phyloP scores from a whole-genome alignment of 495 filamentous ascomycete genomes.

The Podospora anserina region DNA sequence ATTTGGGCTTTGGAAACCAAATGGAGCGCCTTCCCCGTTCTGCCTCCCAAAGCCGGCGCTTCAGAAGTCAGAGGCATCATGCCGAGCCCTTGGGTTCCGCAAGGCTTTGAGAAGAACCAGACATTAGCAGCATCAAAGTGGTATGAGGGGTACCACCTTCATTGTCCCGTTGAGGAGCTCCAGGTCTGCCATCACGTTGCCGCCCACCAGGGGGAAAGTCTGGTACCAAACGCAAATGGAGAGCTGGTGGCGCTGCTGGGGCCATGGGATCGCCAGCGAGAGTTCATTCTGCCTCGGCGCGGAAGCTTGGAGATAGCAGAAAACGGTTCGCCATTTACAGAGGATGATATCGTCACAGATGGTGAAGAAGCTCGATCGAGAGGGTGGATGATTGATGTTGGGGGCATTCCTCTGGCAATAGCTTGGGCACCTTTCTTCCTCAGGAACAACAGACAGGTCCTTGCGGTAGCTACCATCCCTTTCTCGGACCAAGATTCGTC shows the following conservation, averaged over 20 bases:
- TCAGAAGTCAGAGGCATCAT: constrained; percentile 27
- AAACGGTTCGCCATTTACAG: constrained; percentile 13
- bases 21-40: constrained; percentile 38
- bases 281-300: constrained; percentile 34
- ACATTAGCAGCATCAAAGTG: constrained; percentile 29
- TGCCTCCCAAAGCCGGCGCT: constrained; percentile 36
- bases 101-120: constrained; percentile 30
- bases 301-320: constrained; percentile 28
- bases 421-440: constrained; percentile 43
- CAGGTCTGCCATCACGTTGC: neutral
- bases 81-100: constrained; percentile 42
- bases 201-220: neutral
- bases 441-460: constrained; percentile 35
- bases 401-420: constrained; percentile 43
- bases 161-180: neutral
- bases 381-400: constrained; percentile 47
- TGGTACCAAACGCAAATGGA: constrained; percentile 31
- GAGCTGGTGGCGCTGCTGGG: constrained; percentile 37
- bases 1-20: constrained; percentile 41
- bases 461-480: constrained; percentile 46
- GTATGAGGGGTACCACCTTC: constrained; percentile 30
- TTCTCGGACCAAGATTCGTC: constrained; percentile 40
- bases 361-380: constrained; percentile 21
- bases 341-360: neutral
- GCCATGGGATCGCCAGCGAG: constrained; percentile 37